Conservation (phyloP, 805 yeast species). For the Candida germanica region DNA sequence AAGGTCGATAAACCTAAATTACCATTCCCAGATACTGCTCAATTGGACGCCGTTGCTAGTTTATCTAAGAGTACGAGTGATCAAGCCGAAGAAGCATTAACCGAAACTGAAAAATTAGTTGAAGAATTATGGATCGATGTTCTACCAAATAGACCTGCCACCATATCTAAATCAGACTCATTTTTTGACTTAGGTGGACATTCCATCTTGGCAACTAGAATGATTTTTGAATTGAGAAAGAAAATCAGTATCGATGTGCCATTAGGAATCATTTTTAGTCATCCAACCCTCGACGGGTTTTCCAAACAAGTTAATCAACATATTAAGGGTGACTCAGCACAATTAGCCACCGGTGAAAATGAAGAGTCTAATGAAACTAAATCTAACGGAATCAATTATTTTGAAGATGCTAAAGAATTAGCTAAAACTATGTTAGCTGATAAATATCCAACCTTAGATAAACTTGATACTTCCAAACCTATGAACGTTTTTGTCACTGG, state of each 20-base stretch:
- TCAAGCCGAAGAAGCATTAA: constrained; percentile 49
- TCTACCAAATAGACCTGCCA: constrained; percentile 80
- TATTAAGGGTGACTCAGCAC: constrained; percentile 48
- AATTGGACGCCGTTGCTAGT: constrained; percentile 70
- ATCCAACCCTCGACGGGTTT: constrained; percentile 80
- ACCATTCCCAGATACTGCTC: constrained; percentile 91
- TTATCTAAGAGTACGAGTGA: constrained; percentile 43
- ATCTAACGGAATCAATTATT: constrained; percentile 47
- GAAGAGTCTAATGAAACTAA: constrained; percentile 20
- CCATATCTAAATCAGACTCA: constrained; percentile 74
- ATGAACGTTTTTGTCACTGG: constrained; percentile 86
- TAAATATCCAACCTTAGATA: constrained; percentile 44
- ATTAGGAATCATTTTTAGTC: constrained; percentile 82
- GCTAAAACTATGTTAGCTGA: constrained; percentile 37
- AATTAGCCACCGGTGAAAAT: constrained; percentile 29
- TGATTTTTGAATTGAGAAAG: constrained; percentile 90
- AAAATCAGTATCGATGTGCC: constrained; percentile 78
- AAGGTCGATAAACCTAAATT: constrained; percentile 96
- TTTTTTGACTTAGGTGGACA: constrained; percentile 98
- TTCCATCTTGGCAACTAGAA: constrained; percentile 92
- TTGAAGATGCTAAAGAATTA: constrained; percentile 66
- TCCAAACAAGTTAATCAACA: constrained; percentile 67
- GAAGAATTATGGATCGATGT: constrained; percentile 83
- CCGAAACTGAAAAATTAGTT: constrained; percentile 62
- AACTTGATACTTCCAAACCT: constrained; percentile 28